These are phyloP conservation scores for Hypericum androsaemum DNA, from an alignment of 345 rosid genomes.

Conservation along the genomic window DNA sequence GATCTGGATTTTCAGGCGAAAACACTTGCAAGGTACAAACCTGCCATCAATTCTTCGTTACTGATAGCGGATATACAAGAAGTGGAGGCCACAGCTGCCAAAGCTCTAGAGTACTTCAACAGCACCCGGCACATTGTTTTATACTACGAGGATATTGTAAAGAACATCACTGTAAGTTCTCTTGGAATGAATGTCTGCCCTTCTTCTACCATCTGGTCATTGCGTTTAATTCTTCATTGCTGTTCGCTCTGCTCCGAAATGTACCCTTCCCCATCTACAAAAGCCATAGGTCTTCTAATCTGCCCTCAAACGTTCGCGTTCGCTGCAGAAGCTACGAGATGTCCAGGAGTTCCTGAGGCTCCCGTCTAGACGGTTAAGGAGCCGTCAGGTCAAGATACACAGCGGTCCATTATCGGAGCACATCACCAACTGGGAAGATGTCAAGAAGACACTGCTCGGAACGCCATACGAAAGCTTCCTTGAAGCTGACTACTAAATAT, in stretches of 20 bases:
- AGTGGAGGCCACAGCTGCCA: conserved; percentile 45
- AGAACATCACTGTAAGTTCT: conserved; percentile 40
- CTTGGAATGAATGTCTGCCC: neutral
- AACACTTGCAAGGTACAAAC: conserved; percentile 71
- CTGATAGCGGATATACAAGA: conserved; percentile 53
- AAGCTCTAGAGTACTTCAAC: conserved; percentile 55
- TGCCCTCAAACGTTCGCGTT: neutral
- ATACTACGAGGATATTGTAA: conserved; percentile 75
- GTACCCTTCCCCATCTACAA: no score
- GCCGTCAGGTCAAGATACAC: conserved; percentile 91
- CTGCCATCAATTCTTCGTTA: conserved; percentile 52
- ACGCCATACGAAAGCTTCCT: conserved; percentile 54
- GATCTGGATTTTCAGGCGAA: conserved; percentile 48
- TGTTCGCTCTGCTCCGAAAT: no score
- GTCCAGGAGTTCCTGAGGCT: conserved; percentile 69
- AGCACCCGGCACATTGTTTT: conserved; percentile 64
- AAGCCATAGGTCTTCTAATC: no score
- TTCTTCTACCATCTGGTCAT: no score
- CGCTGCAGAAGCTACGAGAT: conserved; percentile 57
- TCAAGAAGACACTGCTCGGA: conserved; percentile 54
- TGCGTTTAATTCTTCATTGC: no score
- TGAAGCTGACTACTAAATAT: conserved; percentile 42
- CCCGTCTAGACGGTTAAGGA: conserved; percentile 47
- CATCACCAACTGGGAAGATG: conserved; percentile 76
- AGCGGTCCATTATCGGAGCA: conserved; percentile 60